Conservation (phyloP, 208 protist species). For the Trypanosoma rangeli region DNA sequence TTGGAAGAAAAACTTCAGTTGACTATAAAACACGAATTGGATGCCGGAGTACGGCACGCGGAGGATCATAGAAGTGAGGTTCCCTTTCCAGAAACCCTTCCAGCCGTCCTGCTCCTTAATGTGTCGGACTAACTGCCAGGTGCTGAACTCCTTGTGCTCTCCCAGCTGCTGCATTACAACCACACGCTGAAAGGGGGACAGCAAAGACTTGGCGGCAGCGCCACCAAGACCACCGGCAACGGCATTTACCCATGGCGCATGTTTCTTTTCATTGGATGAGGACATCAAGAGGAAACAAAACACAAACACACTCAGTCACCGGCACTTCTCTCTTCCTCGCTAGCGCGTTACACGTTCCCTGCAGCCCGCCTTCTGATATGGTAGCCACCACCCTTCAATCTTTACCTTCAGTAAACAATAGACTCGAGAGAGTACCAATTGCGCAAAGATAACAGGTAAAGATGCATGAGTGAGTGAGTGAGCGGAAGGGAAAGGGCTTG, state of each 20-base stretch:
- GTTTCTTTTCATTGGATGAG: slow-evolving; percentile 59
- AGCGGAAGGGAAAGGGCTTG: not conserved
- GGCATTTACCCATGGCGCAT: slow-evolving; percentile 78
- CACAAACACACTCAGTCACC: not conserved
- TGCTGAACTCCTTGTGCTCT: slow-evolving; percentile 53
- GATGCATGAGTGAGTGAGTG: not conserved
- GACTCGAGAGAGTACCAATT: not conserved
- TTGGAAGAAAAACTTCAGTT: slow-evolving; percentile 82
- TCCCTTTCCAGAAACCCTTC: slow-evolving; percentile 86
- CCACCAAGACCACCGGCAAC: slow-evolving; percentile 77
- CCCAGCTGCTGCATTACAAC: slow-evolving; percentile 86
- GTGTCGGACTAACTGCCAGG: slow-evolving; percentile 39
- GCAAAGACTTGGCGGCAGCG: slow-evolving; percentile 74
- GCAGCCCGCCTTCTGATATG: not conserved
- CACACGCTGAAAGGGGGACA: slow-evolving; percentile 84
- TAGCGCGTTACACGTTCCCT: not conserved
- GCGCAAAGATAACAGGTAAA: not conserved
- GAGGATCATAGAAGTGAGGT: slow-evolving; percentile 88
- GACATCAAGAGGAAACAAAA: slow-evolving; percentile 13
- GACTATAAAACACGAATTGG: slow-evolving; percentile 82
- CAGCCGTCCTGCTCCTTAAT: slow-evolving; percentile 65
- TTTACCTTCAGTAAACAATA: not conserved
- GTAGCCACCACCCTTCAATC: not conserved
- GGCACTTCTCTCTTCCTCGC: slow-evolving; percentile 1
- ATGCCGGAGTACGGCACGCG: slow-evolving; percentile 89